These are phyloP conservation scores for Pyronema omphalodes DNA, from an alignment of 495 filamentous ascomycete genomes.

Conservation along the genomic window DNA sequence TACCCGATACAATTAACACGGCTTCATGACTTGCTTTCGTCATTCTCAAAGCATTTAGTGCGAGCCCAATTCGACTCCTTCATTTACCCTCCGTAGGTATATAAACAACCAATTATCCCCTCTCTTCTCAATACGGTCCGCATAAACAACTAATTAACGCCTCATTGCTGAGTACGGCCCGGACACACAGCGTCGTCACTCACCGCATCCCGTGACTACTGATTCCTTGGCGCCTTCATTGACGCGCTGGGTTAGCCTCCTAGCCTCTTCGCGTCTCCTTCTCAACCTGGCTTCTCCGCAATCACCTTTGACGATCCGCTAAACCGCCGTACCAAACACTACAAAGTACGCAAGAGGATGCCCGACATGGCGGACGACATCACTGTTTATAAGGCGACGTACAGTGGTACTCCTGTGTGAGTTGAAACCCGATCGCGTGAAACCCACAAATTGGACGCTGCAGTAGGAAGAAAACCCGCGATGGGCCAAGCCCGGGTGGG, in stretches of 20 bases:
- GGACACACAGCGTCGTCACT: neutral
- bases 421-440: conserved; percentile 6
- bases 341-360: neutral
- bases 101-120: neutral
- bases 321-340: neutral
- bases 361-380: conserved; percentile 5
- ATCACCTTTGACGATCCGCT: neutral
- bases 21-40: no score
- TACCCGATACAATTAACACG: no score
- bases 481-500: neutral
- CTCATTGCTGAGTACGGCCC: neutral
- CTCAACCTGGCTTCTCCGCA: neutral
- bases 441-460: conserved; percentile 5
- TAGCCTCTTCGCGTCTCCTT: neutral
- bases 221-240: neutral
- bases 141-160: neutral
- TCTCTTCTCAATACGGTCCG: neutral
- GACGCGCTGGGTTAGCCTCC: neutral
- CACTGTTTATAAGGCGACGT: conserved; percentile 24
- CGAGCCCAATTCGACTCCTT: no score
- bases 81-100: no score
- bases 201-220: neutral
- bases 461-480: conserved; percentile 4
- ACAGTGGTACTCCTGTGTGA: conserved; percentile 25
- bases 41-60: no score